These are phyloP conservation scores for Escallonia rubra DNA, from an alignment of 129 eudicot genomes.

Conservation along the genomic window DNA sequence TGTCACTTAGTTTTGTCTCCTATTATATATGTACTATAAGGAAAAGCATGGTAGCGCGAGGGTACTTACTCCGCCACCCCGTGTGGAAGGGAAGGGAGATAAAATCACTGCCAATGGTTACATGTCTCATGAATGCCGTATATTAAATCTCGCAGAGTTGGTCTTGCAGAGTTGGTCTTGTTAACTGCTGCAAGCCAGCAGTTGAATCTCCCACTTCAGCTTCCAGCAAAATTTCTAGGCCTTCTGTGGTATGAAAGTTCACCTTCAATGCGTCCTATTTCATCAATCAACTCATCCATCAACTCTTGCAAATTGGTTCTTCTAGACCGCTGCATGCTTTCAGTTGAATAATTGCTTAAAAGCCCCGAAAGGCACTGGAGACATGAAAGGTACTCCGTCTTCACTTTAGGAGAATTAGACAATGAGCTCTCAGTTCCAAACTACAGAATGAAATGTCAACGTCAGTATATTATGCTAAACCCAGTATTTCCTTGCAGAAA, in stretches of 20 bases:
- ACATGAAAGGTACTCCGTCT: slow-evolving; percentile 67
- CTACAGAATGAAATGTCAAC: slow-evolving; percentile 13
- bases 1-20: too few species aligned
- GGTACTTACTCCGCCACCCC: too few species aligned
- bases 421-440: slow-evolving; percentile 14
- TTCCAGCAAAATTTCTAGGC: background rate
- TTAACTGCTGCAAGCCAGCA: background rate
- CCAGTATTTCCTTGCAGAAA: too few species aligned
- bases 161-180: background rate
- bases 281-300: slow-evolving; percentile 40
- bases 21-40: too few species aligned
- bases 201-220: background rate
- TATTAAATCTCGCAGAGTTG: background rate
- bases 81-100: too few species aligned
- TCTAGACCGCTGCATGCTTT: slow-evolving; percentile 4
- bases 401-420: slow-evolving; percentile 39
- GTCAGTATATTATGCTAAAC: too few species aligned
- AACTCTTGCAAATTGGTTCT: slow-evolving; percentile 37
- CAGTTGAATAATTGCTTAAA: slow-evolving; percentile 7
- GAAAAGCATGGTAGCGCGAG: too few species aligned
- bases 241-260: slow-evolving; percentile 25
- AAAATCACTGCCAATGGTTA: too few species aligned
- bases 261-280: slow-evolving; percentile 58
- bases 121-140: too few species aligned
- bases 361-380: slow-evolving; percentile 41